Base-by-base conservation (phyloP, 2,329 filamentous ascomycete genomes). In the Madurella mycetomatis region DNA sequence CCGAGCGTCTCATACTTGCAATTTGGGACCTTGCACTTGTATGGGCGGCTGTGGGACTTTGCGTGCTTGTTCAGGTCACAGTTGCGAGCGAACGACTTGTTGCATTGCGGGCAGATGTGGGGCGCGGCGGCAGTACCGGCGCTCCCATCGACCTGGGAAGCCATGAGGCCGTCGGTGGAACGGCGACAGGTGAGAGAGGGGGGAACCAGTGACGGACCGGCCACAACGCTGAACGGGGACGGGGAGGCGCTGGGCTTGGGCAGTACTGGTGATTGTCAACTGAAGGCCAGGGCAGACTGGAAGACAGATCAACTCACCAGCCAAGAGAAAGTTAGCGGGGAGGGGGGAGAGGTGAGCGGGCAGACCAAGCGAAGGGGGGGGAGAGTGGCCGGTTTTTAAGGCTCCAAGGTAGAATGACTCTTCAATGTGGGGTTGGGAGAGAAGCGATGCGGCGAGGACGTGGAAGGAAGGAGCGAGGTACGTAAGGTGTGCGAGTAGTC, bases 41-140 rank as follows among this genome's bases (percentile, higher is more conserved):
- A 89, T 1, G 87, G 87, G 31, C 87, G 83, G 42, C 83, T 84
- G 68, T 91, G 87, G 0, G 86, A 90, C 72, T 90, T 90, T 70
- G 85, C 80, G 69, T 91, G 87, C 71, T 90, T 90, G 56, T 86
- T 70, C 51, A 69, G 50, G 49, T 71, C 69, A 55, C 69, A 71
- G 43, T 58, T 59, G 13, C 69, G 67, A 18, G 52, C 42, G 51
- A 66, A 71, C 11, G 48, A 43, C 46, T 66, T 69, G 9, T 55
- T 40, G 54, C 69, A 71, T 13, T 57, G 56, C 41, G 59, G 49
- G 50, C 66, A 67, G 39, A 50, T 44, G 42, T 65, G 59, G 16
- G 51, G 19, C 41, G 44, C 60, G 13, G 47, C 13, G 32, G 47
- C 11, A 17, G 47, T n/a, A n/a, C n/a, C 25, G 25, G 34, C 48